phyloP scores from a whole-genome alignment of 495 filamentous ascomycete species.

The Niebla homalea region DNA sequence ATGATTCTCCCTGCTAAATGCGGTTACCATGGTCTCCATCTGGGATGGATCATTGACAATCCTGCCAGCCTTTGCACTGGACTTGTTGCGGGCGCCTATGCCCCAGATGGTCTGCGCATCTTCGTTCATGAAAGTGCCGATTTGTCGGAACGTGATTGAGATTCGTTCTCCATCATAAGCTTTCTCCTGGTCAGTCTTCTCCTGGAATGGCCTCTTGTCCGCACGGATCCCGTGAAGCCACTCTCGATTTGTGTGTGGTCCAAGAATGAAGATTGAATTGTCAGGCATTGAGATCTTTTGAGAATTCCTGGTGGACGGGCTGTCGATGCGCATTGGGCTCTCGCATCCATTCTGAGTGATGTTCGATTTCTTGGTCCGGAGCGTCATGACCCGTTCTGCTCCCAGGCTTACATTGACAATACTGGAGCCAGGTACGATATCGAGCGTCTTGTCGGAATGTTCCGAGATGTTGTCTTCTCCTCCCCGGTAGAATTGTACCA shows the following conservation, averaged over 20 bases:
- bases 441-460: constrained; percentile 92
- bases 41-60: constrained; percentile 60
- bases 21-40: constrained; percentile 49
- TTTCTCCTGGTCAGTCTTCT: constrained; percentile 57
- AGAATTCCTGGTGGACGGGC: constrained; percentile 27
- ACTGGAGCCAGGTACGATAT: constrained; percentile 65
- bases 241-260: constrained; percentile 62
- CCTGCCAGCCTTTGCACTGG: constrained; percentile 34
- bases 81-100: constrained; percentile 69
- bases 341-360: background rate
- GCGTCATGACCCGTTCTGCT: constrained; percentile 78
- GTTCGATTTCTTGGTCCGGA: constrained; percentile 62
- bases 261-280: constrained; percentile 76
- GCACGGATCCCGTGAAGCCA: constrained; percentile 86
- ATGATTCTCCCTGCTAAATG: constrained; percentile 81
- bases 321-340: constrained; percentile 16
- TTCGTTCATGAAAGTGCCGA: constrained; percentile 67
- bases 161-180: constrained; percentile 68
- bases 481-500: constrained; percentile 85
- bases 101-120: constrained; percentile 67
- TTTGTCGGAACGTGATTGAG: constrained; percentile 81
- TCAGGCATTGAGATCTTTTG: constrained; percentile 70
- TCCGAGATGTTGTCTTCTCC: constrained; percentile 94
- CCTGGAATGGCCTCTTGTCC: constrained; percentile 57
- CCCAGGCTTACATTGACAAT: constrained; percentile 92